A percentile compares a stretch with the other conserved stretches of the same genome.
Evolutionary conservation across 2,329 filamentous ascomycete species (phyloP).

Genomic region (Domatiomyces catenatus): DNA sequence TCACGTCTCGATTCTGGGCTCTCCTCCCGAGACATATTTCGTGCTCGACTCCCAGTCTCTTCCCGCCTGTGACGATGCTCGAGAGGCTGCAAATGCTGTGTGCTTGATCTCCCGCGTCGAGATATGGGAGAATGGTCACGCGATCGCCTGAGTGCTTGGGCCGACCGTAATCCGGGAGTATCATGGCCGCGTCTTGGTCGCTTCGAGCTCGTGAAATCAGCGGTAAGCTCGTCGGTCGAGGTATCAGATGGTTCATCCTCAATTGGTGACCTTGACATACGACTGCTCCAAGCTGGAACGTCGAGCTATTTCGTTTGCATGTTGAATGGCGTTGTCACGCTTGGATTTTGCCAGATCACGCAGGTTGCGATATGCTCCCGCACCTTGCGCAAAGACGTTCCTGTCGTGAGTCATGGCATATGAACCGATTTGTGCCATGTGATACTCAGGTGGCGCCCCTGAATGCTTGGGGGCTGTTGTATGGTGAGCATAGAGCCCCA

Average conservation of each 20-base stretch:
- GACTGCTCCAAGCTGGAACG: neutral
- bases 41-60: too few species aligned
- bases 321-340: conserved; percentile 24
- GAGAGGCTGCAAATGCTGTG: too few species aligned
- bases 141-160: too few species aligned
- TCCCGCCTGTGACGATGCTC: too few species aligned
- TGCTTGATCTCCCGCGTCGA: too few species aligned
- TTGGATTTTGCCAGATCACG: conserved; percentile 25
- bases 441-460: conserved; percentile 21
- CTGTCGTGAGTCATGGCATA: conserved; percentile 19
- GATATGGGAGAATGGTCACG: too few species aligned
- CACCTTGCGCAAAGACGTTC: conserved; percentile 23
- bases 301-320: conserved; percentile 17
- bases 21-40: too few species aligned
- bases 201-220: neutral
- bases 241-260: conserved; percentile 1
- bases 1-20: too few species aligned
- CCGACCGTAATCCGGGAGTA: too few species aligned
- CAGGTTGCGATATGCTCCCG: conserved; percentile 26
- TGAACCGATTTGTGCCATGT: conserved; percentile 26
- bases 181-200: too few species aligned
- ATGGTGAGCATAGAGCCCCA: conserved; percentile 28
- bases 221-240: conserved; percentile 40
- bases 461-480: conserved; percentile 20
- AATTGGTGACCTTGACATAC: conserved; percentile 2